phyloP scores from a whole-genome alignment of 164 flowering plant species.

The Akebia trifoliata region DNA sequence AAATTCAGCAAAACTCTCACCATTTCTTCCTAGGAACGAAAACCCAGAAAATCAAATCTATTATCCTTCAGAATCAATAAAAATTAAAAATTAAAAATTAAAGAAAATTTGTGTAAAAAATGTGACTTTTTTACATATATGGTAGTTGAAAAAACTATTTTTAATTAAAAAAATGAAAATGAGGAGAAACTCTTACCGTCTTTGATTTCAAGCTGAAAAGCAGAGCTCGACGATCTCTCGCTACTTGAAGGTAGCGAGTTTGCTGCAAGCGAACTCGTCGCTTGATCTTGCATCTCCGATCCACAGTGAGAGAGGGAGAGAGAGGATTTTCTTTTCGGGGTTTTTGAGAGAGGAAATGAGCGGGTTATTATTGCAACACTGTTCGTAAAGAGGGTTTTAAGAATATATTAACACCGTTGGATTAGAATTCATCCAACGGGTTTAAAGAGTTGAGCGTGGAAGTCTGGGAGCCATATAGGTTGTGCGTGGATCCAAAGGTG shows the following conservation, averaged over 20 bases:
- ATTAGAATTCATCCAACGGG: conserved; percentile 37
- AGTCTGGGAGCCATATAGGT: conserved; percentile 32
- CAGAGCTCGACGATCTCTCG: conserved; percentile 94
- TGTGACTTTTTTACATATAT: no score
- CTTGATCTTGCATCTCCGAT: conserved; percentile 65
- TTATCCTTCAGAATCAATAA: not conserved
- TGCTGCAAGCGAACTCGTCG: conserved; percentile 54
- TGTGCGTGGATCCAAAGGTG: conserved; percentile 45
- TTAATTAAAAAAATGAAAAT: not conserved
- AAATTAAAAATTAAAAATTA: not conserved
- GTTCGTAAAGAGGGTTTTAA: not conserved
- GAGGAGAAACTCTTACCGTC: conserved; percentile 46
- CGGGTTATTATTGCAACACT: conserved; percentile 40
- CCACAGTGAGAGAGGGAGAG: conserved; percentile 5
- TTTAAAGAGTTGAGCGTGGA: conserved; percentile 40
- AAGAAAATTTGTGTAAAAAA: no score
- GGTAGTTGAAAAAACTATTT: not conserved
- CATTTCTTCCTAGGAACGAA: not conserved
- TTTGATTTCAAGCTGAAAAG: conserved; percentile 67
- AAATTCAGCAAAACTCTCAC: not conserved
- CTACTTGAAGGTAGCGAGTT: conserved; percentile 88
- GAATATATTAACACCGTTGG: conserved; percentile 30
- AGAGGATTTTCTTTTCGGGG: not conserved
- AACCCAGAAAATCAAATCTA: conserved; percentile 8
- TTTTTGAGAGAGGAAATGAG: conserved; percentile 31